These are phyloP conservation scores for Trichoderma polysporum DNA, from an alignment of 2,329 filamentous ascomycete species.

Conservation along the genomic window DNA sequence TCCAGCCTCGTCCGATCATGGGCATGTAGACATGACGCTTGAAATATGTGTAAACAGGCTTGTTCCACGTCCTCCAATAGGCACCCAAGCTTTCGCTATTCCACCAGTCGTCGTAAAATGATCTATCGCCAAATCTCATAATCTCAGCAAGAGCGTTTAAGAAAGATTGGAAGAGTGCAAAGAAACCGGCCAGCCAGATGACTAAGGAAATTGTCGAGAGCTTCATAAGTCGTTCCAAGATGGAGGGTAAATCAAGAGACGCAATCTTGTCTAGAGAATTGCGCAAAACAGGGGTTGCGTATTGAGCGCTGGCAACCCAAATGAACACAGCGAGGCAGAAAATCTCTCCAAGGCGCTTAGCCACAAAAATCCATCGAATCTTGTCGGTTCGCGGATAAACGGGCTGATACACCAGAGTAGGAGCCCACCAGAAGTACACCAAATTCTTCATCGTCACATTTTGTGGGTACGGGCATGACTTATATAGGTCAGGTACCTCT, in stretches of 20 bases:
- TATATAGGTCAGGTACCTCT: constrained; percentile 78
- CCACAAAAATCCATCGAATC: constrained; percentile 85
- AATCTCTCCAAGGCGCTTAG: constrained; percentile 77
- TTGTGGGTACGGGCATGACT: constrained; percentile 77
- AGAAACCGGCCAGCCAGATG: constrained; percentile 97
- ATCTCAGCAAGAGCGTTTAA: constrained; percentile 90
- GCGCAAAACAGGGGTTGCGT: constrained; percentile 82
- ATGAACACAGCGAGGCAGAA: constrained; percentile 81
- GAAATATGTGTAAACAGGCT: constrained; percentile 96
- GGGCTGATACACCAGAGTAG: constrained; percentile 94
- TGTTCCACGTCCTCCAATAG: constrained; percentile 98
- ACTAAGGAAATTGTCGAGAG: constrained; percentile 91
- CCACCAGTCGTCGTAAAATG: constrained; percentile 99
- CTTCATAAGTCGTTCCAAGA: constrained; percentile 88
- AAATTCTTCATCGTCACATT: constrained; percentile 90
- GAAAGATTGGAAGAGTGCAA: constrained; percentile 90
- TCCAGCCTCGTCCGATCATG: constrained; percentile 80
- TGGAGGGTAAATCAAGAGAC: constrained; percentile 74
- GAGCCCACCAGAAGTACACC: constrained; percentile 96
- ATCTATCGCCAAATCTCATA: constrained; percentile 84
- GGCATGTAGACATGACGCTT: constrained; percentile 90
- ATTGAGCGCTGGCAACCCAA: constrained; percentile 93
- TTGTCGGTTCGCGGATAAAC: constrained; percentile 83
- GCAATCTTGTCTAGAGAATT: constrained; percentile 90
- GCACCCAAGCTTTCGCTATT: constrained; percentile 81